Evolutionary conservation across 257 asterid species (phyloP).

Genomic region (Asclepias syriaca): DNA sequence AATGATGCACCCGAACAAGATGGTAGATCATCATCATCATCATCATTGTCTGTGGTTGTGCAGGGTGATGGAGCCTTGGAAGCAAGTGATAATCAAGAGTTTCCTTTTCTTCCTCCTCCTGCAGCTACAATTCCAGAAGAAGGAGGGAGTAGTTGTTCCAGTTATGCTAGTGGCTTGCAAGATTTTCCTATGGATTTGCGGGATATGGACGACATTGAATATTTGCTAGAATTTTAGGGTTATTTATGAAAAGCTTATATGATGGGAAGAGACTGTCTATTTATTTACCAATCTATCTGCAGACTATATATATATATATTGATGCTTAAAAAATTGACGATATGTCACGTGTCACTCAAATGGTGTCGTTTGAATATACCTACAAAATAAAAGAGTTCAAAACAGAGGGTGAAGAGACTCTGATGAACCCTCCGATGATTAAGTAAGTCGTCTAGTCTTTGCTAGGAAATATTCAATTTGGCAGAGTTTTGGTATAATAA

Average conservation of each 20-base stretch:
- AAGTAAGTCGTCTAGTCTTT: too few relatives aligned
- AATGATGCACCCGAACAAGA: background rate
- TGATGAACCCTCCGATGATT: too few relatives aligned
- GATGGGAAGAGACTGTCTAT: background rate
- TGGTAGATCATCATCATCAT: background rate
- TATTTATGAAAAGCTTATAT: background rate
- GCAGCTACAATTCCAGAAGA: background rate
- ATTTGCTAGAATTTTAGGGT: conserved; percentile 10
- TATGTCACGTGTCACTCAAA: too few relatives aligned
- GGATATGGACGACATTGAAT: background rate
- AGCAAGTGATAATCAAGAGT: background rate
- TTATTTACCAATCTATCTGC: too few relatives aligned
- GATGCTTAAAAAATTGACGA: too few relatives aligned
- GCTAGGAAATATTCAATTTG: too few relatives aligned
- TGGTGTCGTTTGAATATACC: too few relatives aligned
- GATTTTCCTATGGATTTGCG: conserved; percentile 15
- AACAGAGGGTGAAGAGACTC: too few relatives aligned
- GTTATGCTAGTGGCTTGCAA: background rate
- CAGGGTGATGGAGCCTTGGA: background rate
- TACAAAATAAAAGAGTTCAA: too few relatives aligned
- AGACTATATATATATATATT: too few relatives aligned
- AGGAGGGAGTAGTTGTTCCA: background rate
- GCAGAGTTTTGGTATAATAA: too few relatives aligned
- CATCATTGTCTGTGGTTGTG: background rate
- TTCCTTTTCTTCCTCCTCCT: too few relatives aligned